Conservation (phyloP, 2,329 filamentous ascomycete genomes). For the Colletotrichum sp. region DNA sequence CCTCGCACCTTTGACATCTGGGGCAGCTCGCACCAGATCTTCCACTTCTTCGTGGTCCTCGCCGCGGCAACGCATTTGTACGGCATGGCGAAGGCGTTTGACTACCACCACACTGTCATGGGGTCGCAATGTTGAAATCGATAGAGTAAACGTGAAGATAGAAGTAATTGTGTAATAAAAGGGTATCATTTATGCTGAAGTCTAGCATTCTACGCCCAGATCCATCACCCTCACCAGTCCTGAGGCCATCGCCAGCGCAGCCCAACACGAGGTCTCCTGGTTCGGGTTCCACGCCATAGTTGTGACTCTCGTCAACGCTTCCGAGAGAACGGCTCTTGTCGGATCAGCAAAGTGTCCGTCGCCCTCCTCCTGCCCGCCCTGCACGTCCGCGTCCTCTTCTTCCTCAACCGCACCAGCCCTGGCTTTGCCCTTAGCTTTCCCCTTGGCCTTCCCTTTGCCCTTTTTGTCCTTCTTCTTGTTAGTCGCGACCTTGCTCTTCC, state of each 20-base stretch:
- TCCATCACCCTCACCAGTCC: constrained; percentile 72
- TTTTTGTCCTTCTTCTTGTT: constrained; percentile 40
- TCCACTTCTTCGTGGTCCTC: constrained; percentile 86
- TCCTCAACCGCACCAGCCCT: constrained; percentile 32
- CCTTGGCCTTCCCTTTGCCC: constrained; percentile 37
- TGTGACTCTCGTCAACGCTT: constrained; percentile 67
- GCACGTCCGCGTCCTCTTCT: constrained; percentile 26
- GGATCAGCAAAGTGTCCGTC: constrained; percentile 35
- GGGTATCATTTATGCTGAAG: not conserved
- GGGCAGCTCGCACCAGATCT: constrained; percentile 95
- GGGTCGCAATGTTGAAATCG: constrained; percentile 52
- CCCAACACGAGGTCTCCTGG: constrained; percentile 68
- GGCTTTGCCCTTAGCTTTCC: constrained; percentile 37
- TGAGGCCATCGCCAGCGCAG: constrained; percentile 69
- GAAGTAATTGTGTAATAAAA: constrained; percentile 2
- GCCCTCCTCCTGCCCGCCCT: constrained; percentile 24
- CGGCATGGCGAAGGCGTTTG: constrained; percentile 83
- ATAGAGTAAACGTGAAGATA: not conserved
- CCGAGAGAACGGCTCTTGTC: constrained; percentile 58
- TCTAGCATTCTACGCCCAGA: constrained; percentile 53
- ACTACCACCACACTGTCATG: constrained; percentile 74
- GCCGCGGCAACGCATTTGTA: constrained; percentile 84
- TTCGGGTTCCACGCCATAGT: constrained; percentile 74
- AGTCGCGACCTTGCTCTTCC: constrained; percentile 42
- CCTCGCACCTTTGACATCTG: constrained; percentile 88